Conservation (phyloP, 108 stramenopile genomes). For the Fragilaria crotonensis region DNA sequence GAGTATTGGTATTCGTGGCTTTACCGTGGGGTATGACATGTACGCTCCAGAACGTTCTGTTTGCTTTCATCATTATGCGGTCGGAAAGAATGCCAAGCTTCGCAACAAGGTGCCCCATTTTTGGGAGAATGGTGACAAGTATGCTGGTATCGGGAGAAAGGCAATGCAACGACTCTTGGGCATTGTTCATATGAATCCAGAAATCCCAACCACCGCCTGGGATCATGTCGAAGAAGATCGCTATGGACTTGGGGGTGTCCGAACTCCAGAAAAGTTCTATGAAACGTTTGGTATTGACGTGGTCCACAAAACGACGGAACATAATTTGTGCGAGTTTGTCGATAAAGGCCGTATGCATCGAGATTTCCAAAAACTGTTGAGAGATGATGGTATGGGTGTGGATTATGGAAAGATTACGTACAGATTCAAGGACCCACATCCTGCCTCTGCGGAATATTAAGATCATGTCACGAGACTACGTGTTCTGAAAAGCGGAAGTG, state of each 20-base stretch:
- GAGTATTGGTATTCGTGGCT: constrained; percentile 67
- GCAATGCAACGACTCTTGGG: constrained; percentile 74
- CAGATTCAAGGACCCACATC: constrained; percentile 32
- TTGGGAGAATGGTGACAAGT: constrained; percentile 60
- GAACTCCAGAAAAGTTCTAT: constrained; percentile 76
- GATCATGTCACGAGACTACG: no score
- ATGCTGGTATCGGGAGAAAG: constrained; percentile 49
- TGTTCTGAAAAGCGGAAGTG: no score
- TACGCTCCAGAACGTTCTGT: constrained; percentile 82
- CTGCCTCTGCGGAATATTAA: no score
- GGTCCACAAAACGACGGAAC: constrained; percentile 46
- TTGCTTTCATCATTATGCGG: constrained; percentile 86
- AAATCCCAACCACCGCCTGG: constrained; percentile 39
- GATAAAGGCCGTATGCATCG: constrained; percentile 64
- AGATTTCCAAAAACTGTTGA: constrained; percentile 33
- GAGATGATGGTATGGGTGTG: constrained; percentile 83
- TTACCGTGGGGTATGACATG: constrained; percentile 84
- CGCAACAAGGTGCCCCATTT: constrained; percentile 70
- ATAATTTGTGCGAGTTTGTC: constrained; percentile 70
- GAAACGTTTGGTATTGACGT: constrained; percentile 80
- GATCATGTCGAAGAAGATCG: constrained; percentile 57
- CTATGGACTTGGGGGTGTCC: constrained; percentile 78
- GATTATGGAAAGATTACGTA: constrained; percentile 64
- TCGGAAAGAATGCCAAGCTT: constrained; percentile 49
- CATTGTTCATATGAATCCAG: constrained; percentile 90